A percentile compares a stretch with the other conserved stretches of the same genome.
These are phyloP conservation scores for Exutisphaerella laricina DNA, from an alignment of 2,329 filamentous ascomycete genomes.

Conservation along the genomic window DNA sequence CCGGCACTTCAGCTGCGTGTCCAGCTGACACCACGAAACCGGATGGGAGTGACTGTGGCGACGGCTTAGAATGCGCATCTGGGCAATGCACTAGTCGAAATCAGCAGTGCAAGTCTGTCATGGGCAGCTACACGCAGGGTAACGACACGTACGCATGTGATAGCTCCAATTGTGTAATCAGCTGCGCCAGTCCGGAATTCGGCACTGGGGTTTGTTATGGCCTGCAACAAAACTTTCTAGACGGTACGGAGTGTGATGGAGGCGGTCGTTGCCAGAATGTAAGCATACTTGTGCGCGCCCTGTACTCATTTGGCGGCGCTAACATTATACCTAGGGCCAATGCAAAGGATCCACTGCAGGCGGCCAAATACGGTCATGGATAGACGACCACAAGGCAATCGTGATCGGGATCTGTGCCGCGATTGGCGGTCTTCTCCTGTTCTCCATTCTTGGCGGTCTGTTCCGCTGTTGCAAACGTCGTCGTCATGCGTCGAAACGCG, in stretches of 20 bases:
- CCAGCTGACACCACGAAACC: conserved; percentile 64
- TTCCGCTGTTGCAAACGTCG: conserved; percentile 48
- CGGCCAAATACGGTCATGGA: conserved; percentile 69
- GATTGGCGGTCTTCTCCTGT: conserved; percentile 65
- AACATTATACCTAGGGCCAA: conserved; percentile 48
- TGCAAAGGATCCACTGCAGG: conserved; percentile 66
- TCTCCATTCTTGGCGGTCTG: conserved; percentile 65
- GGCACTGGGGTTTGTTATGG: conserved; percentile 61
- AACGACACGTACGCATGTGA: conserved; percentile 80
- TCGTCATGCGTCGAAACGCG: conserved; percentile 15
- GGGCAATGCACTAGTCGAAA: conserved; percentile 93
- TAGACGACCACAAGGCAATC: conserved; percentile 68
- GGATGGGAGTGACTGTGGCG: conserved; percentile 68
- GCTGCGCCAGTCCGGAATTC: conserved; percentile 67
- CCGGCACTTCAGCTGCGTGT: conserved; percentile 65
- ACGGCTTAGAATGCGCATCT: conserved; percentile 70
- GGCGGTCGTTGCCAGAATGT: conserved; percentile 72
- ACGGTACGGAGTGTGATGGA: conserved; percentile 78
- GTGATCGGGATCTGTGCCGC: conserved; percentile 73
- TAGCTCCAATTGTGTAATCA: conserved; percentile 64
- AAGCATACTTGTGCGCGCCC: conserved; percentile 29
- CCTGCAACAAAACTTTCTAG: conserved; percentile 86
- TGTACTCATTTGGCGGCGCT: conserved; percentile 1
- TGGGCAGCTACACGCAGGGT: conserved; percentile 66
- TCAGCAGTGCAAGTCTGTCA: conserved; percentile 77